Evolutionary conservation across 805 yeast species (phyloP).

Genomic region (Teunomyces kruisii): DNA sequence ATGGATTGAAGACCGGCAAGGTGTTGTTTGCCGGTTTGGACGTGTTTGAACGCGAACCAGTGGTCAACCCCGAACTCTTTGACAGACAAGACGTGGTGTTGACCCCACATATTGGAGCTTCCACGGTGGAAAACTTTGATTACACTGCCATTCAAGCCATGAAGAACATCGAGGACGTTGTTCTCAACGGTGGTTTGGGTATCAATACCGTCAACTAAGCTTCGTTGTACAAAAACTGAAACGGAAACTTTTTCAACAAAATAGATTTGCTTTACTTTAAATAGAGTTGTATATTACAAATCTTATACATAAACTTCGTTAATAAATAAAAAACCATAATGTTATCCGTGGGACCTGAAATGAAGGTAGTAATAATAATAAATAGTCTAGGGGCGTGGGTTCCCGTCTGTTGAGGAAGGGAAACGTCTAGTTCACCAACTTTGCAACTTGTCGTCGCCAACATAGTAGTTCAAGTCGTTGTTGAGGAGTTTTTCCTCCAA

Average conservation of each 20-base stretch:
- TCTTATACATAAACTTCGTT: constrained; percentile 9
- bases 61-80: constrained; percentile 47
- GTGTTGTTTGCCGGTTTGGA: constrained; percentile 70
- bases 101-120: constrained; percentile 73
- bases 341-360: constrained; percentile 2
- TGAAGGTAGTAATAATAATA: constrained; percentile 7
- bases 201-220: constrained; percentile 13
- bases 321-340: constrained; percentile 1
- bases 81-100: constrained; percentile 62
- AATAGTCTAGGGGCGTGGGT: constrained; percentile 4
- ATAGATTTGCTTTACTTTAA: not conserved
- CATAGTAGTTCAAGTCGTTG: constrained; percentile 13
- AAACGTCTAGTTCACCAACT: not conserved
- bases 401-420: not conserved
- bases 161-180: constrained; percentile 50
- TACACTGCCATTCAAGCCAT: constrained; percentile 53
- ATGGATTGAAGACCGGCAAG: constrained; percentile 59
- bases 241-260: too few relatives aligned
- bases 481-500: constrained; percentile 39
- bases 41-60: constrained; percentile 67
- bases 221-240: too few relatives aligned
- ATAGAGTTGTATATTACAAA: not conserved
- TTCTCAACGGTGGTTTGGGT: constrained; percentile 41
- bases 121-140: constrained; percentile 56
- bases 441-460: constrained; percentile 14